A percentile compares a stretch with the other conserved stretches of the same genome.
Conservation (phyloP, 345 rosid genomes). For the Eucalyptus curtisii region DNA sequence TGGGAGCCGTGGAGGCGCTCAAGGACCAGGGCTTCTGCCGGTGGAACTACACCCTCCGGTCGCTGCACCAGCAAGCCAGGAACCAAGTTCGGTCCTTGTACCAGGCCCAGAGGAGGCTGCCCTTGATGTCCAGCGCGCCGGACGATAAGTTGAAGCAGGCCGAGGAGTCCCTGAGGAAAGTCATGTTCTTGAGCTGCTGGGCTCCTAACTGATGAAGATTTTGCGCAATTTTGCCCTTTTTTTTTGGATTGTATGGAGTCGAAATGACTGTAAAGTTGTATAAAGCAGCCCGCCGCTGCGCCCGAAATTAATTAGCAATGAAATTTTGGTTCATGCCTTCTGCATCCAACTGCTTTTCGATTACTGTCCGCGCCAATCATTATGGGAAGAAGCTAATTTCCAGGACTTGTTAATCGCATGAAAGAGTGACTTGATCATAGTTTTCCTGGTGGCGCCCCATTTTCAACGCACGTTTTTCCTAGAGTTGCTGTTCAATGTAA, state of each 20-base stretch:
- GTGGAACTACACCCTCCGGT: constrained; percentile 26
- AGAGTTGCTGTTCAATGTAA: not conserved
- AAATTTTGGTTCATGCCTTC: not conserved
- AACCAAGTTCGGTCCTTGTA: constrained; percentile 13
- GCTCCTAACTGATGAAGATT: constrained; percentile 14
- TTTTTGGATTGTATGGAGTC: not conserved
- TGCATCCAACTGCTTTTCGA: not conserved
- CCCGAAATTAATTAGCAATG: not conserved
- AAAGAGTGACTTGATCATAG: not conserved
- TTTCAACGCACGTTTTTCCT: not conserved
- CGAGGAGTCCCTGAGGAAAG: constrained; percentile 2
- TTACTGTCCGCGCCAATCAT: not conserved
- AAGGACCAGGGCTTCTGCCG: constrained; percentile 29
- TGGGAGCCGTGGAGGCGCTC: constrained; percentile 23
- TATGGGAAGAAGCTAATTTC: not conserved
- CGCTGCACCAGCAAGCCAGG: constrained; percentile 14
- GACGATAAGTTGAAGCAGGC: not conserved
- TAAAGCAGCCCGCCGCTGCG: not conserved
- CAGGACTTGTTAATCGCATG: not conserved
- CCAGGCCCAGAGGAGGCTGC: constrained; percentile 21
- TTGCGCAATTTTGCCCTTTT: not conserved
- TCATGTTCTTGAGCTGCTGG: constrained; percentile 27
- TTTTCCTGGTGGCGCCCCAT: not conserved
- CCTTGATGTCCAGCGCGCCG: constrained; percentile 8
- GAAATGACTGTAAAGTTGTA: not conserved